These are phyloP conservation scores for Apiospora aurea DNA, from an alignment of 2,329 filamentous ascomycete genomes.

Conservation along the genomic window DNA sequence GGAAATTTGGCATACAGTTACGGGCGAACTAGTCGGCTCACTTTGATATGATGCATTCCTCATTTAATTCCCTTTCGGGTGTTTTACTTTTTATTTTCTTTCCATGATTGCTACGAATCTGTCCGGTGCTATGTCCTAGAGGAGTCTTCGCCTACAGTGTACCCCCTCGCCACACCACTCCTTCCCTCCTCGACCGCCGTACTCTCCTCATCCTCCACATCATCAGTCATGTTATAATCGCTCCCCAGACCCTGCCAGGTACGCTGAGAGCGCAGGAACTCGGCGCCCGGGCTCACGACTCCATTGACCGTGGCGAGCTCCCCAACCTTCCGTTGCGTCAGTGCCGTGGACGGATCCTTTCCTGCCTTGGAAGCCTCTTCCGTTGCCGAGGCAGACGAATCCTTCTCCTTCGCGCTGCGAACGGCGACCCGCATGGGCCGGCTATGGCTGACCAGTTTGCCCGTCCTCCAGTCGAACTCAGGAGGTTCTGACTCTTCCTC, in stretches of 20 bases:
- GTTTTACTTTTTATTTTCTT: background rate
- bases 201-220: slow-evolving; percentile 63
- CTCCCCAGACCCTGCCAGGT: slow-evolving; percentile 93
- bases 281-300: slow-evolving; percentile 87
- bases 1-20: no score
- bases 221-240: slow-evolving; percentile 73
- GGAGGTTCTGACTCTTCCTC: slow-evolving; percentile 80
- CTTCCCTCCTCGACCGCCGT: slow-evolving; percentile 84
- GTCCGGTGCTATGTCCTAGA: background rate
- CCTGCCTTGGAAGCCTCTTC: slow-evolving; percentile 33
- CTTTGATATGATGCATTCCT: no score
- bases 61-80: background rate
- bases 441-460: slow-evolving; percentile 79
- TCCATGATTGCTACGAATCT: fast-evolving
- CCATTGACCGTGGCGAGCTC: slow-evolving; percentile 85
- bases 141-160: slow-evolving; percentile 72
- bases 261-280: slow-evolving; percentile 80
- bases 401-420: slow-evolving; percentile 36
- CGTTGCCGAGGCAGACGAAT: slow-evolving; percentile 31
- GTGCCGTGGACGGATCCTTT: slow-evolving; percentile 50
- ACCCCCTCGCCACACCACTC: slow-evolving; percentile 87
- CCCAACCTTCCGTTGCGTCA: slow-evolving; percentile 67
- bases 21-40: background rate
- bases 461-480: slow-evolving; percentile 91
- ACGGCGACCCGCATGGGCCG: slow-evolving; percentile 71